phyloP scores from a whole-genome alignment of 305 asterid species.

The Fraxinus sp. region DNA sequence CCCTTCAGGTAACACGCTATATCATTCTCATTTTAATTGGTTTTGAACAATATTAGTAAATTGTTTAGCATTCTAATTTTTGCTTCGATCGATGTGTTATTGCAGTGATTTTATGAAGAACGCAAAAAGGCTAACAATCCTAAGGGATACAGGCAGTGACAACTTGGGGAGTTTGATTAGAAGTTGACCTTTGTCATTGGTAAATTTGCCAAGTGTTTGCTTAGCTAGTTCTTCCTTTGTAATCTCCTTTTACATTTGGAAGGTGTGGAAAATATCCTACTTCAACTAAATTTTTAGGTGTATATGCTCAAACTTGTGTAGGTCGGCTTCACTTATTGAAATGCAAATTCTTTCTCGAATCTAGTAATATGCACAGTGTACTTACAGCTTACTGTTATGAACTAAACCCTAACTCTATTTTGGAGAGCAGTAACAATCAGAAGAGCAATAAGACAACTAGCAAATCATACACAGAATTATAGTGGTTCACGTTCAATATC shows the following conservation, averaged over 20 bases:
- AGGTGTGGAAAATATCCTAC: slow-evolving; percentile 27
- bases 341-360: neutral
- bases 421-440: neutral
- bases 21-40: neutral
- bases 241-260: slow-evolving; percentile 1
- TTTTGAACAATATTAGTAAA: neutral
- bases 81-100: neutral
- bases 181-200: slow-evolving; percentile 26
- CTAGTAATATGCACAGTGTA: neutral
- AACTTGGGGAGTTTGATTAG: slow-evolving; percentile 41
- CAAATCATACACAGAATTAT: neutral
- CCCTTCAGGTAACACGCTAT: slow-evolving; percentile 49
- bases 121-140: slow-evolving; percentile 63
- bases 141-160: slow-evolving; percentile 55
- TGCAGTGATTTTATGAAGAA: slow-evolving; percentile 64
- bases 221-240: neutral
- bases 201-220: slow-evolving; percentile 34
- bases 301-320: neutral
- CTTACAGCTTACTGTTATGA: neutral
- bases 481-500: neutral
- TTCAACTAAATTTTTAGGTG: slow-evolving; percentile 17
- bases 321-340: neutral
- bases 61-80: slow-evolving; percentile 6
- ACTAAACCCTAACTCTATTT: neutral
- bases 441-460: neutral